Percentiles rank a stretch among this genome's conserved stretches.
phyloP scores from a whole-genome alignment of 2,329 filamentous ascomycete genomes.

The Ophiobolus disseminans region DNA sequence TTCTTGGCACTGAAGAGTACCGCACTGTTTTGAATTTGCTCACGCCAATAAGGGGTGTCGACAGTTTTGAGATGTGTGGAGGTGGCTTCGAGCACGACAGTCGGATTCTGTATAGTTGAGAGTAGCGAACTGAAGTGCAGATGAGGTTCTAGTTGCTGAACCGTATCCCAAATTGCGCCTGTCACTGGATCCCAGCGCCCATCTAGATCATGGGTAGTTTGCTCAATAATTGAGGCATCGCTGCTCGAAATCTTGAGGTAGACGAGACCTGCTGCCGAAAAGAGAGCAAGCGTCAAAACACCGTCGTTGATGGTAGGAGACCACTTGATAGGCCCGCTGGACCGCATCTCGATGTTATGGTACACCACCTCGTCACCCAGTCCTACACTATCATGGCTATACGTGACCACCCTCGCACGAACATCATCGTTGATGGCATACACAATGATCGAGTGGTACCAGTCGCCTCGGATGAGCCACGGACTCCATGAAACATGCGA shows the following conservation, averaged over 20 bases:
- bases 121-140: conserved; percentile 50
- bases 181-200: conserved; percentile 53
- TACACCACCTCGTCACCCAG: conserved; percentile 35
- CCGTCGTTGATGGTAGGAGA: conserved; percentile 22
- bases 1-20: conserved; percentile 57
- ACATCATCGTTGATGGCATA: conserved; percentile 47
- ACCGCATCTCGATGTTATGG: conserved; percentile 25
- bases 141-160: conserved; percentile 16
- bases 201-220: conserved; percentile 44
- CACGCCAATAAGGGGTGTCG: conserved; percentile 47
- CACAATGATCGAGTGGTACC: conserved; percentile 40
- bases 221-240: conserved; percentile 31
- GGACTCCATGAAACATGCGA: conserved; percentile 51
- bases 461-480: conserved; percentile 33
- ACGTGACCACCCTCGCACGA: conserved; percentile 30
- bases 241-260: conserved; percentile 31
- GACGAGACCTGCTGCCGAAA: conserved; percentile 37
- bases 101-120: conserved; percentile 42
- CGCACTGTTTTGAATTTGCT: conserved; percentile 47
- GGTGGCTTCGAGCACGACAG: conserved; percentile 38
- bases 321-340: conserved; percentile 41
- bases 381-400: conserved; percentile 17
- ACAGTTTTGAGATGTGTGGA: conserved; percentile 12
- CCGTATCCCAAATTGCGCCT: conserved; percentile 43
- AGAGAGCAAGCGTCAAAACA: conserved; percentile 38